Base-by-base conservation (phyloP, 352 stramenopile genomes). In the Globisporangium viniferum region DNA sequence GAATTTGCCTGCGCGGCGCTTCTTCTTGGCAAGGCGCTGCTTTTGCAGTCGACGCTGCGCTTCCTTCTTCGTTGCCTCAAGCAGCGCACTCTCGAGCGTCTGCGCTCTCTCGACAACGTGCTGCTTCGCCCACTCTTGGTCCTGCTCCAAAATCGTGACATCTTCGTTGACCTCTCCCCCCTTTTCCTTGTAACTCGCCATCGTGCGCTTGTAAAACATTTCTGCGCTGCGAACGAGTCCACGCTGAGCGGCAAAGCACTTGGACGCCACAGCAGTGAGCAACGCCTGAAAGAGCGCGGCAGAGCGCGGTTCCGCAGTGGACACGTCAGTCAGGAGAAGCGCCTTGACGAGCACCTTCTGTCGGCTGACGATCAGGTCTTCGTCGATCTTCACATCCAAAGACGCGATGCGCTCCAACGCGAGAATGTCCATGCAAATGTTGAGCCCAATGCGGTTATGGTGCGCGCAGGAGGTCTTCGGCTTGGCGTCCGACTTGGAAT, bases 371-470 rank as follows among this genome's bases (percentile, higher is more conserved):
- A 72, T 22, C 46, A 64, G 41, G 10, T 67, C 59, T 18, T 51
- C 31, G 3, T 78, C 73, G 10, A 62, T 49, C 5, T 75, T 67
- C 27, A 59, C 64, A 1, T 67, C 48, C n/a, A 54, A 62, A 7
- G 35, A 59, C 18, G 64, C 62, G 14, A 91, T 66, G n/a, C 81
- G 73, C 59, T 84, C 81, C n/a, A 92, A 61, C 2, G 84, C 82
- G 15, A 92, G 64, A n/a, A 92, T 73, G 58, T 90, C 84, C 53
- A 92, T 72, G 62, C 77, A 89, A 62, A 92, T 80, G 51, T 87
- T 88, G 62, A 92, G 83, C 0, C 80, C 81, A 35, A 90, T 82
- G 2, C 84, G 80, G 56, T 92, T 92, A 64, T 90, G 80, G 51
- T 92, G 84, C n/a, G 84, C 82, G 46, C 84, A 90, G 14, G 64